phyloP scores from a whole-genome alignment of 305 asterid species.

The Fraxinus ornus region DNA sequence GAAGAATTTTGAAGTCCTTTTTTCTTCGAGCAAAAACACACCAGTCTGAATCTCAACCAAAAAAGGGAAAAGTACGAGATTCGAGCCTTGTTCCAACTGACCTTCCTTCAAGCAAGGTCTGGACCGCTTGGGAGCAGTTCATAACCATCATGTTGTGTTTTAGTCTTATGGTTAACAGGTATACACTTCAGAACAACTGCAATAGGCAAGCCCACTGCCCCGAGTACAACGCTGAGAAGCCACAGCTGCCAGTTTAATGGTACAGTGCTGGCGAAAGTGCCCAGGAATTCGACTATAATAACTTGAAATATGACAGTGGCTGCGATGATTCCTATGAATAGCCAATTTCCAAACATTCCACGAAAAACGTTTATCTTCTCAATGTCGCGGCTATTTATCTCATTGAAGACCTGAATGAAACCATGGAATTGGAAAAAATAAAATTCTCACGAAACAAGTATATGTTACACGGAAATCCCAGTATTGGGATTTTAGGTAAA shows the following conservation, averaged over 20 bases:
- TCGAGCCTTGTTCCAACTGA: background rate
- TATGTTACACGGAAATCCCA: background rate
- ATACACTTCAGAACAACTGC: slow-evolving; percentile 78
- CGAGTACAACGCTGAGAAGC: slow-evolving; percentile 62
- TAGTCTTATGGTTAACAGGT: slow-evolving; percentile 43
- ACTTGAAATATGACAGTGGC: slow-evolving; percentile 76
- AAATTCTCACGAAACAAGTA: background rate
- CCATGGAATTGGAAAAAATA: background rate
- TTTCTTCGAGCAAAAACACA: background rate
- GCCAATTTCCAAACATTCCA: slow-evolving; percentile 66
- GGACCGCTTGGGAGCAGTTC: slow-evolving; percentile 62
- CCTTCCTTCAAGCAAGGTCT: slow-evolving; percentile 43
- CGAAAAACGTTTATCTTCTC: slow-evolving; percentile 81
- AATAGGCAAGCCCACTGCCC: slow-evolving; percentile 66
- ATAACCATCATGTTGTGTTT: slow-evolving; percentile 66
- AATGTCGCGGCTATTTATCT: slow-evolving; percentile 90
- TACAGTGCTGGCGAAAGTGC: slow-evolving; percentile 87
- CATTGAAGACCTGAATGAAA: slow-evolving; percentile 74
- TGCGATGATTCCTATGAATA: slow-evolving; percentile 60
- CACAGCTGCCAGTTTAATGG: slow-evolving; percentile 83
- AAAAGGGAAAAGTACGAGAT: background rate
- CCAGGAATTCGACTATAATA: slow-evolving; percentile 79
- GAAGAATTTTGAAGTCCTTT: background rate
- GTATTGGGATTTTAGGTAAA: background rate
- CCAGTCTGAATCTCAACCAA: background rate